A percentile compares a stretch with the other conserved stretches of the same genome.
phyloP scores from a whole-genome alignment of 2,329 filamentous ascomycete species.

The Venturiaceae sp. region DNA sequence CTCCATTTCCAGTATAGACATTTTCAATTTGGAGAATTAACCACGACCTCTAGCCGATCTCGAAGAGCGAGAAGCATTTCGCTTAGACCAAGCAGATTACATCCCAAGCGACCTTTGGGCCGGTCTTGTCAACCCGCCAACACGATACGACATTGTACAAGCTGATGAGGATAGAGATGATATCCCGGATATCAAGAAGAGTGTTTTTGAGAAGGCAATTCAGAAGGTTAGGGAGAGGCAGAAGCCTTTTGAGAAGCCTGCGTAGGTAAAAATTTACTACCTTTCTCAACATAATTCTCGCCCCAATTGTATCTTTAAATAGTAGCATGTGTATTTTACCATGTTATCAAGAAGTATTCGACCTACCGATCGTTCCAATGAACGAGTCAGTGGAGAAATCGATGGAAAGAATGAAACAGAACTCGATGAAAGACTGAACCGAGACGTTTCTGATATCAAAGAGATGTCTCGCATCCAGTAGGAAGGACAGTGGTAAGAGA shows the following conservation, averaged over 20 bases:
- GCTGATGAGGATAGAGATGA: constrained; percentile 4
- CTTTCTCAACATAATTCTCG: too few relatives aligned
- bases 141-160: constrained; percentile 16
- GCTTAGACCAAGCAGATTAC: constrained; percentile 73
- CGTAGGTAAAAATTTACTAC: background rate
- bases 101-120: constrained; percentile 84
- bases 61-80: constrained; percentile 65
- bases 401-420: too few relatives aligned
- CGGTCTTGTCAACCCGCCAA: constrained; percentile 45
- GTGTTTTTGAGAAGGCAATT: background rate
- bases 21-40: background rate
- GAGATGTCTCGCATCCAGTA: too few relatives aligned
- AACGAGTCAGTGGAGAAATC: too few relatives aligned
- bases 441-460: too few relatives aligned
- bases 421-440: too few relatives aligned
- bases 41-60: constrained; percentile 43
- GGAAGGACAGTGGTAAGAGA: too few relatives aligned
- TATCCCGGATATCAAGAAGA: constrained; percentile 5
- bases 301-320: too few relatives aligned
- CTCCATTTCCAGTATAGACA: background rate
- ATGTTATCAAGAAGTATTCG: too few relatives aligned
- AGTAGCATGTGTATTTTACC: too few relatives aligned
- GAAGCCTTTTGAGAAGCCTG: constrained; percentile 5
- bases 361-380: too few relatives aligned
- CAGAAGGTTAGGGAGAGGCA: constrained; percentile 1